Base-by-base conservation (phyloP, 2,329 filamentous ascomycete genomes). In the Colletotrichum sp. region DNA sequence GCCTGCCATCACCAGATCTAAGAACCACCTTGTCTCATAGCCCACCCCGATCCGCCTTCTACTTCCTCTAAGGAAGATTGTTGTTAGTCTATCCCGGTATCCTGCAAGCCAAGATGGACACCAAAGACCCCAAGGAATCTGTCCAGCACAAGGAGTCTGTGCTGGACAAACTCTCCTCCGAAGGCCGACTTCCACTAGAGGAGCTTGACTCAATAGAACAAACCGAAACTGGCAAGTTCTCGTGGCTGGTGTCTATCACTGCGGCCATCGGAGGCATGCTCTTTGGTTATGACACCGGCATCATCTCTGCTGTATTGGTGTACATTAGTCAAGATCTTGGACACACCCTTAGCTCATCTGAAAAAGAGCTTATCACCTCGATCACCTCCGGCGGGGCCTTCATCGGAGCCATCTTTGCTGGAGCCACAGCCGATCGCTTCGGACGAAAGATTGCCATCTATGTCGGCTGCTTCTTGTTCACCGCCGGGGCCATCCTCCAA, bases 361-460 rank as follows among this genome's bases (percentile, higher is more conserved):
- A 90, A 75, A 86, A 88, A 77, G 88, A 90, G 77, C 82, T 90
- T 32, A 85, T 90, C 44, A 90, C 89, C 1, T 89, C 89, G 0
- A 84, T 90, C 21, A 89, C 86, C 24, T 88, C 86, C 8, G 88
- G 86, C 36, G 89, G 79, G 18, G 78, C 78, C 18, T 77, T 78
- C 39, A 68, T 79, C 13, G 75, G 77, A 7, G 78, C 76, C 63
- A 80, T 79, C 24, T 77, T 80, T 18, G 78, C 79, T 6, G 77
- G 77, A 12, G 57, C 77, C 5, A 79, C 77, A 1, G 79, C 79
- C 9, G 77, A 78, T 67, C 78, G 78, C 63, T 80, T 78, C 67
- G 85, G 86, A 21, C 83, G 85, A 59, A 86, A 87, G 79, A 80
- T 79, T 44, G 81, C 81, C 7, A 86, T 88, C 75, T 87, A 85